Conservation (phyloP, 768 basidiomycete species). For the Amyloporia xantha region DNA sequence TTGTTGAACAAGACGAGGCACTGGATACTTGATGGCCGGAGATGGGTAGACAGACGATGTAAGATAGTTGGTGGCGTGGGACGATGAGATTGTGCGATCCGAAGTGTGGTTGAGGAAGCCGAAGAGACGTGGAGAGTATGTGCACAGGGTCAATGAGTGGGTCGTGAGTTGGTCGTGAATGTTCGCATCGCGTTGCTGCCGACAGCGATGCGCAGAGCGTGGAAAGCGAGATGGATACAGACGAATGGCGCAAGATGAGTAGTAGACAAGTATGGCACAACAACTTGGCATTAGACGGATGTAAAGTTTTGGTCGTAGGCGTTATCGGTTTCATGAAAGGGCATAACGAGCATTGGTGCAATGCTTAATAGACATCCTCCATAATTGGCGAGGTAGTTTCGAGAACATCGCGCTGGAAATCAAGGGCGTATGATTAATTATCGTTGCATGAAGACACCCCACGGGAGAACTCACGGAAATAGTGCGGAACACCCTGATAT, state of each 20-base stretch:
- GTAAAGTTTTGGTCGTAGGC: conserved; percentile 1
- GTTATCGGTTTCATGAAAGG: neutral
- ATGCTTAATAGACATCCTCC: neutral
- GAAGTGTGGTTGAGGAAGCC: neutral
- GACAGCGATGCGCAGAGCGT: conserved; percentile 7
- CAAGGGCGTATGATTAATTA: no score
- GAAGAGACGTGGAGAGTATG: neutral
- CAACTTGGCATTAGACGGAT: neutral
- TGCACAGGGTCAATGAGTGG: conserved; percentile 4
- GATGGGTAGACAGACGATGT: neutral
- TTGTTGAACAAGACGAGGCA: neutral
- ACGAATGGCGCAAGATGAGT: neutral
- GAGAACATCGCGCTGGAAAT: conserved; percentile 7
- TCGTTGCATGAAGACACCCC: neutral
- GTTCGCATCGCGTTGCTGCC: conserved; percentile 3
- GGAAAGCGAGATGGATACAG: conserved; percentile 4
- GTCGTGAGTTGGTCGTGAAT: conserved; percentile 17
- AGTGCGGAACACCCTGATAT: conserved; percentile 47
- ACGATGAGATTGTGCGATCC: neutral
- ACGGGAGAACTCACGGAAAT: conserved; percentile 40
- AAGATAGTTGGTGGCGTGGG: neutral
- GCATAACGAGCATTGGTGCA: conserved; percentile 11
- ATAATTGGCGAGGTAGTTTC: neutral
- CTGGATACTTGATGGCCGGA: neutral
- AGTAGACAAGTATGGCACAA: neutral